A percentile compares a stretch with the other conserved stretches of the same genome.
Evolutionary conservation across 768 basidiomycete species (phyloP).

Genomic region (Psilocybe azurescens): DNA sequence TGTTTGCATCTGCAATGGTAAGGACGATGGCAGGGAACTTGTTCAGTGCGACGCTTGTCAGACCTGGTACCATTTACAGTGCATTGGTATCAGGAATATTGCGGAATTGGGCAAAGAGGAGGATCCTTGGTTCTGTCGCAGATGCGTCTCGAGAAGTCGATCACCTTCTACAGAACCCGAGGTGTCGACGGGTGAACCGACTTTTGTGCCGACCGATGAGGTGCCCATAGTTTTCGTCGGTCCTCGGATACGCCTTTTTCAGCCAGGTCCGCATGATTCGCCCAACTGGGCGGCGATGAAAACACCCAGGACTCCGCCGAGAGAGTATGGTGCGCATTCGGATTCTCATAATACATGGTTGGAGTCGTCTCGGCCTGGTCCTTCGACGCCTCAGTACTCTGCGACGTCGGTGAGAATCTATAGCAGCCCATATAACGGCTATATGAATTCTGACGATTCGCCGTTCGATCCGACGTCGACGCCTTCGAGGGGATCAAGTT

Average conservation of each 20-base stretch:
- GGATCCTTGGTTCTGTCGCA: constrained; percentile 79
- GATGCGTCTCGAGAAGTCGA: constrained; percentile 51
- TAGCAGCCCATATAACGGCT: constrained; percentile 39
- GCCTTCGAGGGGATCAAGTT: constrained; percentile 78
- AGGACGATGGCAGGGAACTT: constrained; percentile 73
- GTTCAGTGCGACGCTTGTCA: constrained; percentile 85
- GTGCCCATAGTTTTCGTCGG: constrained; percentile 42
- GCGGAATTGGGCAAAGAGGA: constrained; percentile 75
- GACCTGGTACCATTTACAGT: constrained; percentile 83
- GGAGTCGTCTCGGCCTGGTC: constrained; percentile 56
- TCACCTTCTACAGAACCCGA: constrained; percentile 44
- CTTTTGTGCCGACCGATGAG: constrained; percentile 71
- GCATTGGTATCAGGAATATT: constrained; percentile 72
- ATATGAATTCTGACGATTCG: constrained; percentile 47
- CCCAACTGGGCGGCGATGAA: constrained; percentile 55
- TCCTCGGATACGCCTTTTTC: constrained; percentile 62
- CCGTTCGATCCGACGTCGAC: constrained; percentile 83
- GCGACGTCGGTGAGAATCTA: constrained; percentile 45
- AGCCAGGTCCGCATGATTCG: constrained; percentile 59
- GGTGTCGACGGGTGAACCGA: constrained; percentile 57
- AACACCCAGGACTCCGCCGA: constrained; percentile 55
- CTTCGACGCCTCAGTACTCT: constrained; percentile 57
- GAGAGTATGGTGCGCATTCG: constrained; percentile 25
- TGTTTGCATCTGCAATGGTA: constrained; percentile 69
- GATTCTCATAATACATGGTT: constrained; percentile 45